Evolutionary conservation across 2,329 filamentous ascomycete genomes (phyloP), one percentile per base, ranked within the genome.

Genomic region (Hymenoscyphus albidus): DNA sequence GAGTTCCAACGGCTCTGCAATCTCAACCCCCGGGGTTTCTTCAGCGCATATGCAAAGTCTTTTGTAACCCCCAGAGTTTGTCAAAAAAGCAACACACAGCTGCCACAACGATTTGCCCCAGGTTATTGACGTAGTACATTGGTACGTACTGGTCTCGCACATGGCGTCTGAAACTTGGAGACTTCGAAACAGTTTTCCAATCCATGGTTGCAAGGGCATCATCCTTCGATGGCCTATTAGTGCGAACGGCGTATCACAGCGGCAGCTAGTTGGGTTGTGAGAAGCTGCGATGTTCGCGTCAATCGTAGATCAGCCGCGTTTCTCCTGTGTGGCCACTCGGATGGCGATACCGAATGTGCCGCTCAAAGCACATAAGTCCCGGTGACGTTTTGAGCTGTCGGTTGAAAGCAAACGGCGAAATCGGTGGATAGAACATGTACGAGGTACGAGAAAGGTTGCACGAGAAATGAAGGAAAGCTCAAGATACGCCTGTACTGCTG

Each of bases 141-240:
- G 22, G 18, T 51, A 51, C 44, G 18, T 22, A 22, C n/a, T n/a
- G 10, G 44, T 51, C 18, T 51, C 44, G 44, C 44, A 48, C 44
- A 48, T 48, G 42, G 42, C 42, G 16, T 14, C 51, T 31, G 27
- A 61, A 61, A 61, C 44, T 61, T 61, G 31, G 27, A 61, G 55
- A 61, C 59, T 61, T 61, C 59, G 42, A 61, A 55, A 55, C 42
- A 5, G 48, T 39, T 32, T 55, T 60, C 58, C 40, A 51, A 22
- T 60, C 58, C 58, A 51, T 51, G 44, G 18, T 18, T 54, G 10
- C 61, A 58, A 58, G 54, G 61, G 42, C 44, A 51, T 51, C 44
- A 48, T 48, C 44, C 44, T 48, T 48, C 44, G 44, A 48, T 10
- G 44, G n/a, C 9, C 5, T 22, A 10, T 51, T 51, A 35, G n/a